These are phyloP conservation scores for Leptoxyphium fumago DNA, from an alignment of 2,329 filamentous ascomycete genomes.

Conservation along the genomic window DNA sequence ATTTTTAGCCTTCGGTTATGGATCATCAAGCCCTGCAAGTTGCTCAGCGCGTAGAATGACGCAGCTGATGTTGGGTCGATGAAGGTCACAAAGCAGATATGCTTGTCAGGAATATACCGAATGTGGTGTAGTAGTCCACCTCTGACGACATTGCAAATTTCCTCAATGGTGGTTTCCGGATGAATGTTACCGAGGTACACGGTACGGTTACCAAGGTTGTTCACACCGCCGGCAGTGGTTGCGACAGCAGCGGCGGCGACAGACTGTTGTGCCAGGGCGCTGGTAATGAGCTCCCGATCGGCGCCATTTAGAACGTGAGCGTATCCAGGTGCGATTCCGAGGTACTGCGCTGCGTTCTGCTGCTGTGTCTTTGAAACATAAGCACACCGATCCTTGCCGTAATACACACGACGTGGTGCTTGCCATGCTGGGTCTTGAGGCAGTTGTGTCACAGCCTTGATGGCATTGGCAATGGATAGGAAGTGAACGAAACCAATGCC, in stretches of 20 bases:
- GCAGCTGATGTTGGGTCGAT: slow-evolving; percentile 96
- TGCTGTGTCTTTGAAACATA: slow-evolving; percentile 99
- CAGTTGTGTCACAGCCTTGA: slow-evolving; percentile 93
- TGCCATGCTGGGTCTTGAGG: slow-evolving; percentile 97
- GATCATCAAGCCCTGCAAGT: slow-evolving; percentile 96
- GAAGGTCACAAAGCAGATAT: slow-evolving; percentile 99
- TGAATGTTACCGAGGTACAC: slow-evolving; percentile 98
- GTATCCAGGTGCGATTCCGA: slow-evolving; percentile 92
- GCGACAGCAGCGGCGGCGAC: slow-evolving; percentile 93
- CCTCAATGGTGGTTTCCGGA: slow-evolving; percentile 95
- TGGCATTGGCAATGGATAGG: slow-evolving; percentile 90
- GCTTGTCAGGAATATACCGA: slow-evolving; percentile 98
- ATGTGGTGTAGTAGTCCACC: slow-evolving; percentile 94
- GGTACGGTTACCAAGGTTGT: slow-evolving; percentile 92
- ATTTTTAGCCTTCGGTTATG: slow-evolving; percentile 97
- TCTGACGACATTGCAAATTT: slow-evolving; percentile 97
- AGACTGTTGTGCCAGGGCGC: slow-evolving; percentile 89
- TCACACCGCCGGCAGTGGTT: slow-evolving; percentile 89
- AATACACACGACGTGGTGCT: slow-evolving; percentile 86
- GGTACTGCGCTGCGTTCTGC: slow-evolving; percentile 95
- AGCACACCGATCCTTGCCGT: slow-evolving; percentile 94
- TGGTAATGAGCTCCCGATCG: slow-evolving; percentile 92
- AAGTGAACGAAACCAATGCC: slow-evolving; percentile 97
- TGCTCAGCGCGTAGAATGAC: slow-evolving; percentile 94
- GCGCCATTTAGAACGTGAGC: slow-evolving; percentile 92